Conservation (phyloP, 352 stramenopile species). For the Pythium phragmiticola region DNA sequence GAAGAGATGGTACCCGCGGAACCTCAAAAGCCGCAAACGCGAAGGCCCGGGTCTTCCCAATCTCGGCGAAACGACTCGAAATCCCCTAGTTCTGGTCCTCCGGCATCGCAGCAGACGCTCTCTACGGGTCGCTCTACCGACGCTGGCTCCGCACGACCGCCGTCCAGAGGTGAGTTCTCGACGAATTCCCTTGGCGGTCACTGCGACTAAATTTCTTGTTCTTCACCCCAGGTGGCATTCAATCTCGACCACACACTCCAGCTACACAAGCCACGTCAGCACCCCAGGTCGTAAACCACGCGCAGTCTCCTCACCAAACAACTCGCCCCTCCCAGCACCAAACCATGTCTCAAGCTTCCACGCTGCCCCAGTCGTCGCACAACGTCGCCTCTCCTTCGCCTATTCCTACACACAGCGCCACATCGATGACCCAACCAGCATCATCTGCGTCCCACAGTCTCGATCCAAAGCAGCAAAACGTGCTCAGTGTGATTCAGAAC, state of each 20-base stretch:
- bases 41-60: slow-evolving; percentile 12
- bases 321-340: background rate
- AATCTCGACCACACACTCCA: slow-evolving; percentile 13
- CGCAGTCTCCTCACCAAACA: background rate
- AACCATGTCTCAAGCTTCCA: background rate
- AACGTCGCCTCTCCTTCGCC: background rate
- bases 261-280: slow-evolving; percentile 5
- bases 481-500: slow-evolving; percentile 73
- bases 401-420: slow-evolving; percentile 7
- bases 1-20: background rate
- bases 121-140: slow-evolving; percentile 8
- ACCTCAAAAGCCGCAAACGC: background rate
- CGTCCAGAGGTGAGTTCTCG: slow-evolving; percentile 10
- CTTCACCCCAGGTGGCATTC: background rate
- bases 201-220: background rate
- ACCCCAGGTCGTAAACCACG: background rate
- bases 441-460: slow-evolving; percentile 18
- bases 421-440: slow-evolving; percentile 1
- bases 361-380: background rate
- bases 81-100: background rate
- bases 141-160: background rate
- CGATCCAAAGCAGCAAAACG: slow-evolving; percentile 63
- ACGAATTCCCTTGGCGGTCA: background rate
- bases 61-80: slow-evolving; percentile 16
- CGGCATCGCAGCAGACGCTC: background rate